phyloP scores from a whole-genome alignment of 2,329 filamentous ascomycete genomes.

The Epichloe sp. region DNA sequence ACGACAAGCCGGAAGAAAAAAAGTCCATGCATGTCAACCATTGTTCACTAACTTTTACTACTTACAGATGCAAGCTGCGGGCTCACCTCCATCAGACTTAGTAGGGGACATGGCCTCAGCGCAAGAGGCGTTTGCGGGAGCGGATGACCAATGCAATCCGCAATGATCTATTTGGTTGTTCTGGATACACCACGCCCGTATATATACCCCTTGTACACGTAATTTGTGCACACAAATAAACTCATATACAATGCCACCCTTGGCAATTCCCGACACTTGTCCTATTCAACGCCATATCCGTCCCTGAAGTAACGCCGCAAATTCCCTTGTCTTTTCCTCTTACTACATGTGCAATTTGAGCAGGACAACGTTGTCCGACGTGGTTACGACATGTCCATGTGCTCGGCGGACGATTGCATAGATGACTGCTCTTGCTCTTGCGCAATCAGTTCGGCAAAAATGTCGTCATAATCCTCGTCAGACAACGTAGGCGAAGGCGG shows the following conservation, averaged over 20 bases:
- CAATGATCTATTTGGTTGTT: slow-evolving; percentile 31
- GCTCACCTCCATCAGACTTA: slow-evolving; percentile 78
- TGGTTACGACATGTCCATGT: slow-evolving; percentile 31
- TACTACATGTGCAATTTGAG: not conserved
- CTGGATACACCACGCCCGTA: slow-evolving; percentile 12
- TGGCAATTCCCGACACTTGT: not conserved
- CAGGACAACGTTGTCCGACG: not conserved
- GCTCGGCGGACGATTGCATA: slow-evolving; percentile 18
- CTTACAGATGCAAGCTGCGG: slow-evolving; percentile 84
- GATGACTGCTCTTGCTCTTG: slow-evolving; percentile 13
- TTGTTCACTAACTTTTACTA: not conserved
- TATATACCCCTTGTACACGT: slow-evolving; percentile 14
- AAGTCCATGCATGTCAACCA: not conserved
- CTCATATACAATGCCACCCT: not conserved
- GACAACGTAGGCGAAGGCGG: slow-evolving; percentile 25
- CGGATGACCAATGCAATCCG: slow-evolving; percentile 49
- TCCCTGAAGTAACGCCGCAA: slow-evolving; percentile 7
- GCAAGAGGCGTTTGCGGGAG: slow-evolving; percentile 54
- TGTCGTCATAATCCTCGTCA: slow-evolving; percentile 48
- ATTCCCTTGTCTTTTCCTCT: not conserved
- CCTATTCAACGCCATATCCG: not conserved
- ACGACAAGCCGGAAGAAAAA: not conserved
- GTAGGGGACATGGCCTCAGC: slow-evolving; percentile 81
- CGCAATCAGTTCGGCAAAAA: slow-evolving; percentile 37
- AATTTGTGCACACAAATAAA: not conserved